A percentile compares a stretch with the other conserved stretches of the same genome.
Evolutionary conservation across 176 grass and related monocot genomes (phyloP).

Genomic region (Paspalum vaginatum): DNA sequence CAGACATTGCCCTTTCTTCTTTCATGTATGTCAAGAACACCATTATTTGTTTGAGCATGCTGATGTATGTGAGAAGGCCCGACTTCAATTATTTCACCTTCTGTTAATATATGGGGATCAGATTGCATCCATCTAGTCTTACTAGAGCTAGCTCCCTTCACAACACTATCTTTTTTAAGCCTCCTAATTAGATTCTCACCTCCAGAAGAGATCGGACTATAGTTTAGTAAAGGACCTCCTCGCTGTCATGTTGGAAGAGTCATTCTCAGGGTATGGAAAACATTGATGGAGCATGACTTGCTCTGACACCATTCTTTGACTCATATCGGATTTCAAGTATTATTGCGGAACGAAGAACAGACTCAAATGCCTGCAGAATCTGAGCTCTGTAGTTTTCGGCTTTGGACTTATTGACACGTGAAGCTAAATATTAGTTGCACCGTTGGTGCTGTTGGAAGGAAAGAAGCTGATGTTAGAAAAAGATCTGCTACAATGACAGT

Average conservation of each 20-base stretch:
- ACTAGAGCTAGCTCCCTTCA: constrained; percentile 56
- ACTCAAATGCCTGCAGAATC: constrained; percentile 94
- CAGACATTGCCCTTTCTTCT: constrained; percentile 43
- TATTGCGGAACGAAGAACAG: constrained; percentile 72
- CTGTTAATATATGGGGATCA: constrained; percentile 90
- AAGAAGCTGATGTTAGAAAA: constrained; percentile 42
- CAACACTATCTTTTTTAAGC: constrained; percentile 54
- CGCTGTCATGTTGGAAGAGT: constrained; percentile 45
- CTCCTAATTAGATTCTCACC: constrained; percentile 55
- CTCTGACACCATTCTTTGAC: constrained; percentile 46
- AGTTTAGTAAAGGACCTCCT: constrained; percentile 60
- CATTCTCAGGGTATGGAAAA: constrained; percentile 51
- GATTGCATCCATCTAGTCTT: constrained; percentile 64
- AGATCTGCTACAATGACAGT: constrained; percentile 14
- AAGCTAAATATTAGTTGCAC: constrained; percentile 84
- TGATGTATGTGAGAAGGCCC: constrained; percentile 55
- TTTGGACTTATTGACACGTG: constrained; percentile 73
- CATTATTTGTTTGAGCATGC: constrained; percentile 43
- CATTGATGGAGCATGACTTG: constrained; percentile 34
- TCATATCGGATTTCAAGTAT: constrained; percentile 94
- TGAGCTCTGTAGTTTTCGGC: constrained; percentile 80
- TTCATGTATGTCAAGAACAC: constrained; percentile 36
- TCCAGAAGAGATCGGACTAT: constrained; percentile 57
- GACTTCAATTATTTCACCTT: constrained; percentile 88
- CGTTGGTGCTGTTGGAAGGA: constrained; percentile 67